Evolutionary conservation across 768 basidiomycete genomes (phyloP).

Genomic region (Lenzites betulinus): DNA sequence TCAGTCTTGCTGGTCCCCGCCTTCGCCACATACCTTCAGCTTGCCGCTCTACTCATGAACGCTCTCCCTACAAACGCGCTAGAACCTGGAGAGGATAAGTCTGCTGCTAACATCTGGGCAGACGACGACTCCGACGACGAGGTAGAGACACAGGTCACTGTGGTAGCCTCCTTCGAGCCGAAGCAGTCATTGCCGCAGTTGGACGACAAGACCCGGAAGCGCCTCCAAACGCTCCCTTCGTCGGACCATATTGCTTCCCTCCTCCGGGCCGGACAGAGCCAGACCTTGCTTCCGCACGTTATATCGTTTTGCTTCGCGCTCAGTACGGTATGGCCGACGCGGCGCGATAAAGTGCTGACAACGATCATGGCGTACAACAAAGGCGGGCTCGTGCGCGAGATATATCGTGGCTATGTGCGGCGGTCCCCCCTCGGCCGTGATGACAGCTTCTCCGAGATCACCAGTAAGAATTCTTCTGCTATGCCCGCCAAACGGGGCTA

Average conservation of each 20-base stretch:
- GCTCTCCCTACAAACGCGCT: constrained; percentile 54
- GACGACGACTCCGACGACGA: constrained; percentile 35
- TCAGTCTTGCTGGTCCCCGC: constrained; percentile 45
- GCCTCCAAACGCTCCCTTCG: constrained; percentile 59
- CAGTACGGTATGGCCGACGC: constrained; percentile 58
- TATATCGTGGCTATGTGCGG: constrained; percentile 71
- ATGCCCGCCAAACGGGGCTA: background rate
- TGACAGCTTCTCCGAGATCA: constrained; percentile 39
- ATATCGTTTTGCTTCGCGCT: constrained; percentile 61
- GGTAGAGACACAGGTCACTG: constrained; percentile 35
- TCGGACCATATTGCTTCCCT: constrained; percentile 56
- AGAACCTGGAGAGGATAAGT: constrained; percentile 41
- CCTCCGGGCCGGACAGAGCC: constrained; percentile 45
- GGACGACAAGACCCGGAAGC: constrained; percentile 62
- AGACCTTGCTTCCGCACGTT: constrained; percentile 47
- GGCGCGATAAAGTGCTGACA: constrained; percentile 59
- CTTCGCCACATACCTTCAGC: constrained; percentile 53
- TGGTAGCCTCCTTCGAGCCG: constrained; percentile 41
- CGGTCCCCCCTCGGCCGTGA: constrained; percentile 63
- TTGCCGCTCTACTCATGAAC: constrained; percentile 54
- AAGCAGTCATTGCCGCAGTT: constrained; percentile 41
- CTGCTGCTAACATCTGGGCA: constrained; percentile 9
- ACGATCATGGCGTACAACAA: constrained; percentile 52
- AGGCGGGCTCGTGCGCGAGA: constrained; percentile 68
- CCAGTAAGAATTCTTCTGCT: constrained; percentile 37